Evolutionary conservation across 2,329 filamentous ascomycete species (phyloP), one percentile per base, ranked within the genome.

Genomic region (Apiospora sp.): DNA sequence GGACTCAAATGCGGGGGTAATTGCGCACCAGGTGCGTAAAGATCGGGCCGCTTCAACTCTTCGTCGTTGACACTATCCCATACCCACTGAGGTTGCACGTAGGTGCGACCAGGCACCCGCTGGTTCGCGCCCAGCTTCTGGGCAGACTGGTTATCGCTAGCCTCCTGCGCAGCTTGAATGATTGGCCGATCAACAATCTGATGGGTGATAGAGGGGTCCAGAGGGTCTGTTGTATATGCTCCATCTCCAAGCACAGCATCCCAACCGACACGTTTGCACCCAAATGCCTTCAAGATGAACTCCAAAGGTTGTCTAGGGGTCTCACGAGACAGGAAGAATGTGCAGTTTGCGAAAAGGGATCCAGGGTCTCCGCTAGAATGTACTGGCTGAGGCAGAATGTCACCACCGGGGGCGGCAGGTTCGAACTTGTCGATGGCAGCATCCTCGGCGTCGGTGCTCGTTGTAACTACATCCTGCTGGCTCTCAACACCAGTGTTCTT

Each of bases 11-110:
- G 96, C 16, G 96, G 96, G 30, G 96, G 96, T 44, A 99, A 87
- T 76, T 94, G 92, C 24, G 95, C 93, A 24, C 96, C 96, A 1
- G 96, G 96, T 0, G 92, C 94, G 79, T 99, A 99, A 48, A 95
- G 84, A 80, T 98, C 94, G 44, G 95, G 91, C 76, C 93, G 89
- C 81, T 98, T 92, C 72, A 99, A 86, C 83, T 96, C 94, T 75
- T 94, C 94, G 67, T 96, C 94, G 81, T 99, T 99, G 81, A 98
- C 86, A 79, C 94, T 96, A 80, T 99, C 96, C 96, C 96, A 99
- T 4, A 99, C 91, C 96, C 97, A 99, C 82, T 99, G 96, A 27
- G 96, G 96, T 85, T 99, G 96, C 72, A 99, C 86, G 78, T 99
- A 99, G 75, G 91, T 94, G 76, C 96, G 90, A 48, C 96, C 96